Evolutionary conservation across 2,329 filamentous ascomycete species (phyloP), one percentile per base, ranked within the genome.

Genomic region (Ophiostoma himal-ulmi): DNA sequence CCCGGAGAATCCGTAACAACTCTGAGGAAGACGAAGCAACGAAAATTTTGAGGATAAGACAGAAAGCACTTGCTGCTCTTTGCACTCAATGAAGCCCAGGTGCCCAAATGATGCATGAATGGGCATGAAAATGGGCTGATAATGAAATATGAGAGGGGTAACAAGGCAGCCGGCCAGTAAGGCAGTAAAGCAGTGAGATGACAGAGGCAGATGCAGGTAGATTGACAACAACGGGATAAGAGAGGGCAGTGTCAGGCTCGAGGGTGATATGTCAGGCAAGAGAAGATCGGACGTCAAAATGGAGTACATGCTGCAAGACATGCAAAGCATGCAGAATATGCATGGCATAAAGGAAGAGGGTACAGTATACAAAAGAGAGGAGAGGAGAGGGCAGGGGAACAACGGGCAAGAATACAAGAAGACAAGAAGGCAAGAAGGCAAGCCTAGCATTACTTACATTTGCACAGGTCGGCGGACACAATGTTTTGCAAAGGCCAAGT

Each of bases 381-480:
- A 6, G 26, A 26, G 54, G 22, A 30, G 22, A 44, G 39, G 39
- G 4, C 39, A 44, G 2, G 39, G 44, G 44, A 48, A 6, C 14
- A n/a, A 48, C 20, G 44, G 36, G 36, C 20, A 37, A 64, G 36
- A 10, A 14, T 7, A 39, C 57, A 34, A 41, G 54, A 52, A 52
- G 30, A 48, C 52, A 22, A 22, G 44, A 48, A 67, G 20, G 17
- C n/a, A 26, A 66, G 13, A 26, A 60, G 57, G 60, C 41, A 71
- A 68, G 48, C 36, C 44, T 41, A 14, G 41, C 41, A 52, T 36
- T 20, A 65, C 62, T 65, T 65, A 65, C 62, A 65, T 65, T 8
- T 39, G 30, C 57, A 64, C 34, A 20, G 8, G 44, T 26, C 41
- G 44, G 66, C 26, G 44, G 26, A 8, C 39, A 54, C 66, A 67